Conservation (phyloP, 306 rosid species). For the Oxytropis ochrocephala region DNA sequence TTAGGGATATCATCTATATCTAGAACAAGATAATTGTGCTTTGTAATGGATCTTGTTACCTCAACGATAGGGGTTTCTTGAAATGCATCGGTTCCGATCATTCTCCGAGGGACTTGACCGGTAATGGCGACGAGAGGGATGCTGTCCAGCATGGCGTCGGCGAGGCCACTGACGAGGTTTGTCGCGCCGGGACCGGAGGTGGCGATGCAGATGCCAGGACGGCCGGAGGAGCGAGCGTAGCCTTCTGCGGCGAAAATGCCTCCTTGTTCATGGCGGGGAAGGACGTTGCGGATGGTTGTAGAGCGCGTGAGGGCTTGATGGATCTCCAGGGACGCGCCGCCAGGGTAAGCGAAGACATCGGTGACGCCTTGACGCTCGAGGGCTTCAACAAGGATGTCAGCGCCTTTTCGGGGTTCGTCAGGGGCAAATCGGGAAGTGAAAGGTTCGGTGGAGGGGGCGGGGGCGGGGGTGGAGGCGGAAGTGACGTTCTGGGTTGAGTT, state of each 20-base stretch:
- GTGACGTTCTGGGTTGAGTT: neutral
- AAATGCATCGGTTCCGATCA: slow-evolving; percentile 95
- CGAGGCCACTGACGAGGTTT: slow-evolving; percentile 81
- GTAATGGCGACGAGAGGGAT: slow-evolving; percentile 72
- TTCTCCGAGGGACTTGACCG: slow-evolving; percentile 74
- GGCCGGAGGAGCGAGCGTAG: slow-evolving; percentile 70
- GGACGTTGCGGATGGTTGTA: slow-evolving; percentile 49
- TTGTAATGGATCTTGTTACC: slow-evolving; percentile 85
- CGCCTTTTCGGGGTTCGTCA: slow-evolving; percentile 65
- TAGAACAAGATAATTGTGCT: slow-evolving; percentile 80
- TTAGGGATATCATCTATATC: slow-evolving; percentile 83
- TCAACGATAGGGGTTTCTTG: slow-evolving; percentile 91
- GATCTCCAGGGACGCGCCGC: slow-evolving; percentile 83
- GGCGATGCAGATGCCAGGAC: slow-evolving; percentile 80
- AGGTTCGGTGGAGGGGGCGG: neutral
- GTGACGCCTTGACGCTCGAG: slow-evolving; percentile 80
- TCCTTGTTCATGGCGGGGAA: slow-evolving; percentile 84
- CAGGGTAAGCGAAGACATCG: slow-evolving; percentile 77
- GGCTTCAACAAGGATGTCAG: slow-evolving; percentile 82
- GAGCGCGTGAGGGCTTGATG: slow-evolving; percentile 89
- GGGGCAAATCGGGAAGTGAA: slow-evolving; percentile 42
- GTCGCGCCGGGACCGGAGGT: slow-evolving; percentile 97
- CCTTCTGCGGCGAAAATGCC: slow-evolving; percentile 79
- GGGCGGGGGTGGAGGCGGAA: neutral
- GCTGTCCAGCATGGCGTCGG: slow-evolving; percentile 71